Conservation (phyloP, 805 yeast genomes). For the Wickerhamomyces queroliae region DNA sequence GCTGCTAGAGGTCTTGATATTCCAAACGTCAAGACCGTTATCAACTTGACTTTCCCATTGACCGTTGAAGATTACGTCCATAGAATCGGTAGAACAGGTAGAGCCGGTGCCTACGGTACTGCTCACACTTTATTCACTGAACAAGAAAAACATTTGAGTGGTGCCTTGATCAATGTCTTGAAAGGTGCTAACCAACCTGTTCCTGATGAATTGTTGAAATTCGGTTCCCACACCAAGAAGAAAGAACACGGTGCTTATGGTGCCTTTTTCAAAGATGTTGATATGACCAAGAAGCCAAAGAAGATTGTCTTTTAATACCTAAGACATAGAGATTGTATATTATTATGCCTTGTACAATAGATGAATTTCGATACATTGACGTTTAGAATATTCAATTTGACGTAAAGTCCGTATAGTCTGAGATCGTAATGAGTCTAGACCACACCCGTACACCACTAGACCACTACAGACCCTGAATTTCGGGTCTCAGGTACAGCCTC, state of each 20-base stretch:
- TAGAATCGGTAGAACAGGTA: slow-evolving; percentile 96
- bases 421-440: too few relatives aligned
- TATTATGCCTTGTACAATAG: too few relatives aligned
- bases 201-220: slow-evolving; percentile 90
- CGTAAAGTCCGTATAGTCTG: too few relatives aligned
- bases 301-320: slow-evolving; percentile 73
- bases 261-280: slow-evolving; percentile 93
- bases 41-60: slow-evolving; percentile 92
- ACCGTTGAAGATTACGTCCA: slow-evolving; percentile 97
- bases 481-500: too few relatives aligned
- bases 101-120: slow-evolving; percentile 93
- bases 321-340: too few relatives aligned
- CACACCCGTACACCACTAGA: too few relatives aligned
- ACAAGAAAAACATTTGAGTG: slow-evolving; percentile 92
- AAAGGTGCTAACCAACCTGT: slow-evolving; percentile 94
- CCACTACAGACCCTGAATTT: too few relatives aligned
- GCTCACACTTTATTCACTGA: slow-evolving; percentile 96
- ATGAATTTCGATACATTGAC: too few relatives aligned
- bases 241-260: slow-evolving; percentile 98
- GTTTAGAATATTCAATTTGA: too few relatives aligned
- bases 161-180: slow-evolving; percentile 87
- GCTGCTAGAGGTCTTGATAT: slow-evolving; percentile 98
- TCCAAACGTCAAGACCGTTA: slow-evolving; percentile 93
- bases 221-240: slow-evolving; percentile 97
- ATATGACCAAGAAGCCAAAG: slow-evolving; percentile 75